phyloP scores from a whole-genome alignment of 2,329 filamentous ascomycete genomes.

The Apiospora aurea region DNA sequence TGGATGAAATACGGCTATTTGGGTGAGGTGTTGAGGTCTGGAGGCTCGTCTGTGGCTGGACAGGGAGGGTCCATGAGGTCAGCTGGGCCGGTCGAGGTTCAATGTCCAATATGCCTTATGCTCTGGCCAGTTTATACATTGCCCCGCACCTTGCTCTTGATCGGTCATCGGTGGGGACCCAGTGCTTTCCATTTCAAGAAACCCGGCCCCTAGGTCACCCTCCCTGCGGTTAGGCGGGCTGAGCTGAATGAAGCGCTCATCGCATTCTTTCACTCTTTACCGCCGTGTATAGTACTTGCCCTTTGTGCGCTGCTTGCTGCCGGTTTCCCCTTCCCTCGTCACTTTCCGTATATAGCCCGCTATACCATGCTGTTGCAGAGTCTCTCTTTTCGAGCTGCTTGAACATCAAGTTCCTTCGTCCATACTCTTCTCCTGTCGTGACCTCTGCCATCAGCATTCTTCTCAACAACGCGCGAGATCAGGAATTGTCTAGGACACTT shows the following conservation, averaged over 20 bases:
- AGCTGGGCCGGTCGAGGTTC: neutral
- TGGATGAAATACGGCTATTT: neutral
- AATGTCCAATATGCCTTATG: neutral
- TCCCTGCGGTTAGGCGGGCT: neutral
- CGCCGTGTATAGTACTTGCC: neutral
- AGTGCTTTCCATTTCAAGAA: neutral
- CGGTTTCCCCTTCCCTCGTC: neutral
- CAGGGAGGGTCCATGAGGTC: neutral
- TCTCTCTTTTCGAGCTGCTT: neutral
- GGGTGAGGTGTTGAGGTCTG: neutral
- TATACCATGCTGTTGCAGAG: neutral
- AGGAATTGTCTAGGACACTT: neutral
- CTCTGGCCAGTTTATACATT: neutral
- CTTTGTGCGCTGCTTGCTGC: neutral
- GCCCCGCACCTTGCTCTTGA: neutral
- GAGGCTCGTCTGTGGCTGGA: neutral
- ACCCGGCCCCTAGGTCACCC: neutral
- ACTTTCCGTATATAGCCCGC: neutral
- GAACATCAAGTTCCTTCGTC: neutral
- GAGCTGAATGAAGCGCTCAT: conserved; percentile 14
- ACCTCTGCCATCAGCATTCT: neutral
- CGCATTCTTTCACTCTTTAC: neutral
- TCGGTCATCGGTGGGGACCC: neutral
- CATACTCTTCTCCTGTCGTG: neutral
- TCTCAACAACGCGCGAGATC: neutral